Base-by-base conservation (phyloP, 257 asterid species). In the Petrea volubilis region DNA sequence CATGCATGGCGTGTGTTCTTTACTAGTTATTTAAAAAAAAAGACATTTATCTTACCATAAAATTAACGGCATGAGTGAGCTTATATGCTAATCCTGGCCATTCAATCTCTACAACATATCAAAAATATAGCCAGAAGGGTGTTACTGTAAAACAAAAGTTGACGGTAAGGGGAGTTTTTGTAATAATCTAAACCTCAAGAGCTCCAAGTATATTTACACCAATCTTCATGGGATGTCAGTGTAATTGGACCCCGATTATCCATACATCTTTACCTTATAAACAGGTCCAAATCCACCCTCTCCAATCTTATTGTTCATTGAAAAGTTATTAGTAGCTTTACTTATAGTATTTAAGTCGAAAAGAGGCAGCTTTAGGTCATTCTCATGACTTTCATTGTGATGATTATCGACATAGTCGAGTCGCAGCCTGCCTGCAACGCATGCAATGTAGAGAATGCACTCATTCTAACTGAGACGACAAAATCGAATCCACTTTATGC, bases 201-300 rank as follows among this genome's bases (percentile, higher is more conserved):
- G n/a, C n/a, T n/a, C n/a, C n/a, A n/a, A n/a, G n/a, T n/a, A n/a
- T n/a, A n/a, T n/a, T n/a, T n/a, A n/a, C n/a, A n/a, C n/a, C n/a
- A n/a, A n/a, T n/a, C n/a, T n/a, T n/a, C n/a, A n/a, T n/a, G n/a
- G n/a, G n/a, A n/a, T n/a, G n/a, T n/a, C n/a, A n/a, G n/a, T n/a
- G n/a, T 33, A 8, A 15, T 15, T 40, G 9, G 46, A 40, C 9
- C 46, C 3, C 9, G 9, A 40, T 40, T 8, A 40, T 40, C 46
- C 12, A 38, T 38, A 5, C 28, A 29, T 44, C 13, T 2, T 57
- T 58, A 74, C 79, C 74, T 68, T 68, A 50, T 67, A 75, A 60
- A 75, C 79, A 67, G 79, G 64, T 68, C 79, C 79, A 60, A 75
- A 75, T 67, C 79, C 79, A 67, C 79, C 79, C 74, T 75, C 74